Conservation (phyloP, 2,329 filamentous ascomycete genomes). For the Didymella segeticola region DNA sequence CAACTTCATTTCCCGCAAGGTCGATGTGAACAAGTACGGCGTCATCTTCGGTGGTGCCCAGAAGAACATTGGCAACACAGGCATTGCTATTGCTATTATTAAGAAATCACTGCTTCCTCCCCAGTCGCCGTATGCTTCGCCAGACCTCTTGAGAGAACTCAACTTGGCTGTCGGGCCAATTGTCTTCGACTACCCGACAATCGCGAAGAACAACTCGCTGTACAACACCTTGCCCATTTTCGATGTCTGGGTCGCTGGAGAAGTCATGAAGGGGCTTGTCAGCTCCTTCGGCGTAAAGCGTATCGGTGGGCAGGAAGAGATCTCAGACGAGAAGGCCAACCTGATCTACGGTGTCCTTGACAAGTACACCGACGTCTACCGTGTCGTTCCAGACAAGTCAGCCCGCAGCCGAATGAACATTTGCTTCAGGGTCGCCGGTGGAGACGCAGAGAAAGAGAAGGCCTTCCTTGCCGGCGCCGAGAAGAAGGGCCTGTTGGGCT, state of each 20-base stretch:
- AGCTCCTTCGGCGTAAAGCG: slow-evolving; percentile 67
- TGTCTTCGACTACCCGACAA: slow-evolving; percentile 81
- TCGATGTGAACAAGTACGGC: slow-evolving; percentile 80
- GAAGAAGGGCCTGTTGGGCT: slow-evolving; percentile 72
- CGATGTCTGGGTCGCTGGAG: slow-evolving; percentile 88
- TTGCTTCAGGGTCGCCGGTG: slow-evolving; percentile 79
- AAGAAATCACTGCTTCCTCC: slow-evolving; percentile 81
- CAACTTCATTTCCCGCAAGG: slow-evolving; percentile 83
- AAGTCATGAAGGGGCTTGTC: slow-evolving; percentile 81
- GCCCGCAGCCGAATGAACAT: slow-evolving; percentile 92
- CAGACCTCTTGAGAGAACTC: slow-evolving; percentile 74
- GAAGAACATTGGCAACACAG: slow-evolving; percentile 89
- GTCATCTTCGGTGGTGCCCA: slow-evolving; percentile 90
- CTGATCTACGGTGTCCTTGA: slow-evolving; percentile 82
- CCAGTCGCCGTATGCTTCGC: slow-evolving; percentile 61
- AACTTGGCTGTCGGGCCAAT: slow-evolving; percentile 79
- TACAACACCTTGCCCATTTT: slow-evolving; percentile 98
- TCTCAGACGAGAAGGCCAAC: slow-evolving; percentile 76
- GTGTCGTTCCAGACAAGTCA: slow-evolving; percentile 75
- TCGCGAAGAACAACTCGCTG: slow-evolving; percentile 90
- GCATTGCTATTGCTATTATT: slow-evolving; percentile 85
- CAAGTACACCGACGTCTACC: slow-evolving; percentile 73
- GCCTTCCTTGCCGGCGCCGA: slow-evolving; percentile 77
- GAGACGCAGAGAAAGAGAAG: slow-evolving; percentile 75
- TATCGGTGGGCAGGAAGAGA: slow-evolving; percentile 76